Base-by-base conservation (phyloP, 352 stramenopile genomes). In the Ophiocytium majus region DNA sequence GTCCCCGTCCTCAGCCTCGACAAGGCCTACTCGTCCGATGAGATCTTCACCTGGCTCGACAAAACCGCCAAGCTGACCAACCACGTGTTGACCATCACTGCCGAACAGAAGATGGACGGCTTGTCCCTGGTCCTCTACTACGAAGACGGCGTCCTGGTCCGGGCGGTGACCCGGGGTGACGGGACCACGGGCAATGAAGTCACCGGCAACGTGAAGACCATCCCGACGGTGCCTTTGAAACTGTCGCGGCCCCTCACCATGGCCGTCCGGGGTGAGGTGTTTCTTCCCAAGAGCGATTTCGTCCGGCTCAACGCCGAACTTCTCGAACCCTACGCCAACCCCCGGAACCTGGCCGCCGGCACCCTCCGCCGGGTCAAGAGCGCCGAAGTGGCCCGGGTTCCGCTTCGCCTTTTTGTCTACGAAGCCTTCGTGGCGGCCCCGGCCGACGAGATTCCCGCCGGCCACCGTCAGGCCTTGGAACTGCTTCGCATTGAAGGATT, bases 71-170 rank as follows among this genome's bases (percentile, higher is more conserved):
- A 35, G 74, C 33, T 80, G 74, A 19, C 35, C 23, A 83, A 17
- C 28, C 79, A 93, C 78, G 76, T 92, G 14, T n/a, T n/a, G n/a
- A n/a, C n/a, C n/a, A n/a, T n/a, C n/a, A n/a, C n/a, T n/a, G 91
- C 91, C 14, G 92, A 94, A 85, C 91, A 91, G 23, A 94, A 94
- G 89, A 86, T 94, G 63, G 92, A 94, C 88, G 92, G 91, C 10
- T 81, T 94, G 28, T 91, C 88, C 49, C 75, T 94, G 9, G 92
- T 90, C 0, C 49, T 93, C 28, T 84, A 88, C 64, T 94, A 93
- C 76, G 83, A 88, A 28, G 83, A 31, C 33, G 50, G 63, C 0
- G 78, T 84, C 37, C 89, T 94, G 75, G 49, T 90, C 63, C 92
- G 90, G 89, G 92, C 86, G 23, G 88, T 91, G 9, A 94, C 91